Percentiles rank a stretch among this genome's conserved stretches.
Conservation (phyloP, 306 rosid species). For the Hippophae tibetana region DNA sequence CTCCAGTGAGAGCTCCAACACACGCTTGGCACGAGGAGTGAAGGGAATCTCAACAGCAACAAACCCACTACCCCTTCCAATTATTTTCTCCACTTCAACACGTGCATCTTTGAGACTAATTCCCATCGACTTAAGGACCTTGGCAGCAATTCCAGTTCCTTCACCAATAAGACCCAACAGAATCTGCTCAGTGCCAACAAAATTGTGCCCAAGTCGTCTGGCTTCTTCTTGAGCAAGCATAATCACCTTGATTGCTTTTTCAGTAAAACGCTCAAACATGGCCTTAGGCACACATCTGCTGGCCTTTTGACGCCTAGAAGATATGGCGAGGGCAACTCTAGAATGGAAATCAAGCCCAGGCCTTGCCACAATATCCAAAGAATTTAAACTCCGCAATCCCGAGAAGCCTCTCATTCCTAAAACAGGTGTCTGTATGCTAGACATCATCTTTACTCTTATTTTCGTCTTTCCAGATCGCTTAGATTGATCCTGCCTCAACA, state of each 20-base stretch:
- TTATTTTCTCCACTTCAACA: slow-evolving; percentile 96
- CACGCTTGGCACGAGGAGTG: slow-evolving; percentile 98
- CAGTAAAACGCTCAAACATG: slow-evolving; percentile 98
- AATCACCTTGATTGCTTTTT: slow-evolving; percentile 90
- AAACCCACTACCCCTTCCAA: slow-evolving; percentile 98
- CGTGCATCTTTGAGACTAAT: slow-evolving; percentile 95
- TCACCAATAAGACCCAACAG: slow-evolving; percentile 96
- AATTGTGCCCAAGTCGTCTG: slow-evolving; percentile 94
- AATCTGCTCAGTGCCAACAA: slow-evolving; percentile 97
- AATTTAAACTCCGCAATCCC: slow-evolving; percentile 58
- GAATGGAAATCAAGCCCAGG: slow-evolving; percentile 52
- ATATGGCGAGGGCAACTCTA: slow-evolving; percentile 37
- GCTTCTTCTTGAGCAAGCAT: slow-evolving; percentile 99
- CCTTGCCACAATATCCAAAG: slow-evolving; percentile 48
- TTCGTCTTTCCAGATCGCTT: slow-evolving; percentile 50
- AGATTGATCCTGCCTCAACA: slow-evolving; percentile 37
- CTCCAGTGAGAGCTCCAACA: slow-evolving; percentile 89
- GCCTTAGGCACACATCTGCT: slow-evolving; percentile 66
- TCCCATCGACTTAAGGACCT: slow-evolving; percentile 96
- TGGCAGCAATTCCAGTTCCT: slow-evolving; percentile 97
- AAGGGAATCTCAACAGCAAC: slow-evolving; percentile 97
- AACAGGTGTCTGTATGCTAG: slow-evolving; percentile 33
- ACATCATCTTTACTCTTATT: slow-evolving; percentile 49
- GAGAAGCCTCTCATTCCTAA: slow-evolving; percentile 49
- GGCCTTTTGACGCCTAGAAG: slow-evolving; percentile 44